Conservation (phyloP, 2,329 filamentous ascomycete species). For the Monosporascus sp. region DNA sequence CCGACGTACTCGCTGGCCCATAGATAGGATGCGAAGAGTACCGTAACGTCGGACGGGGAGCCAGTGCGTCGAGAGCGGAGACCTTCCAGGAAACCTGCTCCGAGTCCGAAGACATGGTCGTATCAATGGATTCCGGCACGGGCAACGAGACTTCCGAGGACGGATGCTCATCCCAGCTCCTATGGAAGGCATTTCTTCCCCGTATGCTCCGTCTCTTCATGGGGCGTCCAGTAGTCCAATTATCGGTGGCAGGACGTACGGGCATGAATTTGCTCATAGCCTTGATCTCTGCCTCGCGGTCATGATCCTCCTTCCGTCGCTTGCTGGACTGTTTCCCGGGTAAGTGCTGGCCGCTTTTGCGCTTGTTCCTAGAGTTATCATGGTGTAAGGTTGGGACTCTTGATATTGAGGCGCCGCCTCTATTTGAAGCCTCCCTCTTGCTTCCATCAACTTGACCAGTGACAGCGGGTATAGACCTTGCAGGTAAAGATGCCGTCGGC, state of each 20-base stretch:
- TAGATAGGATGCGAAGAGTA: constrained; percentile 62
- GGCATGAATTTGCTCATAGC: constrained; percentile 71
- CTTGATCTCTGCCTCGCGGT: constrained; percentile 82
- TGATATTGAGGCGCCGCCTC: constrained; percentile 16
- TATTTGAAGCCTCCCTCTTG: constrained; percentile 5
- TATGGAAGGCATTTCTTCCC: constrained; percentile 47
- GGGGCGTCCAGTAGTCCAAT: constrained; percentile 54
- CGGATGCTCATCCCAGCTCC: constrained; percentile 51
- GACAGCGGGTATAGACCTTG: constrained; percentile 10
- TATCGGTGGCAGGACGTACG: constrained; percentile 55
- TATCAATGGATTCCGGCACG: constrained; percentile 67
- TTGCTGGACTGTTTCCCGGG: constrained; percentile 70
- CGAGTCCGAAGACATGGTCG: constrained; percentile 67
- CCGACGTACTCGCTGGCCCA: constrained; percentile 38
- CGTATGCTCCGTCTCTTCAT: constrained; percentile 61
- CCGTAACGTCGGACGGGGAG: constrained; percentile 77
- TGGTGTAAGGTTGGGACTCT: constrained; percentile 50
- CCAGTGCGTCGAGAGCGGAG: constrained; percentile 72
- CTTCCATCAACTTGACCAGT: constrained; percentile 6
- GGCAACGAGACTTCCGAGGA: constrained; percentile 72
- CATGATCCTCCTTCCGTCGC: constrained; percentile 66
- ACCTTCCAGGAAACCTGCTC: constrained; percentile 76
- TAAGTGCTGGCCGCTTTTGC: constrained; percentile 49
- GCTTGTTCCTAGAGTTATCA: constrained; percentile 49
- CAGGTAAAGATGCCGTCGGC: constrained; percentile 18